Evolutionary conservation across 176 grass and related monocot genomes (phyloP).

Genomic region (Eremochloa ophiuroides): DNA sequence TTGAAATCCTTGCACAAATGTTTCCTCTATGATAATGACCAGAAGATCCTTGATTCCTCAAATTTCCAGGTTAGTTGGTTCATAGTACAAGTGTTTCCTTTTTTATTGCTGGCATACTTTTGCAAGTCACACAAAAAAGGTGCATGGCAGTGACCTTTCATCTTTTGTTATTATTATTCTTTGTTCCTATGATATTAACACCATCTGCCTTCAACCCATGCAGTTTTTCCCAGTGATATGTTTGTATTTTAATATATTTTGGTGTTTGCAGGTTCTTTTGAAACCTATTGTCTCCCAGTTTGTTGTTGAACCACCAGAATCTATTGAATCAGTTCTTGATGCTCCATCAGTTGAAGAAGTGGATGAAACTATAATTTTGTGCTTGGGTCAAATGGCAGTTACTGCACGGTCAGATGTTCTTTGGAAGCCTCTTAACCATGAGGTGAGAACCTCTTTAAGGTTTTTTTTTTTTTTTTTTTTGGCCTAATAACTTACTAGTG

Average conservation of each 20-base stretch:
- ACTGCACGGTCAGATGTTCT: conserved; percentile 79
- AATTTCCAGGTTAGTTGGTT: conserved; percentile 71
- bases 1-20: conserved; percentile 82
- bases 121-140: not conserved
- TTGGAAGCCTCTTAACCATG: conserved; percentile 95
- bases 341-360: conserved; percentile 73
- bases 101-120: not conserved
- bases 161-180: not conserved
- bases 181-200: not conserved
- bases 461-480: too few species aligned
- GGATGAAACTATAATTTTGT: conserved; percentile 69
- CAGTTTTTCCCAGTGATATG: not conserved
- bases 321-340: conserved; percentile 34
- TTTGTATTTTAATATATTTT: not conserved
- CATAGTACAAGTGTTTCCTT: not conserved
- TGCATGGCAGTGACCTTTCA: not conserved
- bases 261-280: conserved; percentile 53
- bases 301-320: conserved; percentile 51
- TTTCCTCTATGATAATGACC: conserved; percentile 83
- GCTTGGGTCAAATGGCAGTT: conserved; percentile 94
- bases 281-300: conserved; percentile 82
- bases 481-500: not conserved
- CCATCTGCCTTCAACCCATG: not conserved
- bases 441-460: conserved; percentile 45
- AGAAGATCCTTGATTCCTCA: conserved; percentile 71